These are phyloP conservation scores for Talaromyces sp. DNA, from an alignment of 2,329 filamentous ascomycete genomes.

Conservation along the genomic window DNA sequence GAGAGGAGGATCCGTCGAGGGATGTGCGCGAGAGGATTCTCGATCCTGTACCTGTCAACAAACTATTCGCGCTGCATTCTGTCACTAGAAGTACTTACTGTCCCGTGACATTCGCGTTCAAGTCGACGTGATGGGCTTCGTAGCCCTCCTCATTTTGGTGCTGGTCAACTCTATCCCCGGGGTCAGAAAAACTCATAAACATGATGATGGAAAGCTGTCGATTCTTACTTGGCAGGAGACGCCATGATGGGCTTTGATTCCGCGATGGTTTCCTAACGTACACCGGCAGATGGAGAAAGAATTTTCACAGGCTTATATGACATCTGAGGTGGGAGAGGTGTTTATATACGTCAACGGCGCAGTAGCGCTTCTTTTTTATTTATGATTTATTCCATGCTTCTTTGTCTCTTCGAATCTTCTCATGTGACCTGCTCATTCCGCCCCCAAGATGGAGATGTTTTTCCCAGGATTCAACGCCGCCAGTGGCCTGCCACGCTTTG, in stretches of 20 bases:
- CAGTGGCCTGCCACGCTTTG: background rate
- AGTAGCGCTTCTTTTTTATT: background rate
- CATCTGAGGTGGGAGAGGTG: background rate
- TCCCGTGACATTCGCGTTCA: background rate
- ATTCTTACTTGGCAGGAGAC: background rate
- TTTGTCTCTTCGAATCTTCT: background rate
- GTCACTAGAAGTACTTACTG: background rate
- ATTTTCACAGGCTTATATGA: background rate
- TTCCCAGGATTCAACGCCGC: background rate
- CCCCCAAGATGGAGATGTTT: background rate
- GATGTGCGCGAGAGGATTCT: slow-evolving; percentile 45
- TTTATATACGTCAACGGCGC: background rate
- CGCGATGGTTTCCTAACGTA: background rate
- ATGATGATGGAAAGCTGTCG: background rate
- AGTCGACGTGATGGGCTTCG: background rate
- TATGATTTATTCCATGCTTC: background rate
- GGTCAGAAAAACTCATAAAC: background rate
- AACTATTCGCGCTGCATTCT: background rate
- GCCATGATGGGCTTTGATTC: background rate
- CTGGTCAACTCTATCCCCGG: background rate
- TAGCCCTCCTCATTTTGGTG: background rate
- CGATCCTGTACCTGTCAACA: slow-evolving; percentile 34
- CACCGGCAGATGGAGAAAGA: background rate
- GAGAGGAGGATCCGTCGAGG: slow-evolving; percentile 31
- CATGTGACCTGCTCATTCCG: background rate